A percentile compares a stretch with the other conserved stretches of the same genome.
phyloP scores from a whole-genome alignment of 306 rosid species.

The Dalbergia cultrata region DNA sequence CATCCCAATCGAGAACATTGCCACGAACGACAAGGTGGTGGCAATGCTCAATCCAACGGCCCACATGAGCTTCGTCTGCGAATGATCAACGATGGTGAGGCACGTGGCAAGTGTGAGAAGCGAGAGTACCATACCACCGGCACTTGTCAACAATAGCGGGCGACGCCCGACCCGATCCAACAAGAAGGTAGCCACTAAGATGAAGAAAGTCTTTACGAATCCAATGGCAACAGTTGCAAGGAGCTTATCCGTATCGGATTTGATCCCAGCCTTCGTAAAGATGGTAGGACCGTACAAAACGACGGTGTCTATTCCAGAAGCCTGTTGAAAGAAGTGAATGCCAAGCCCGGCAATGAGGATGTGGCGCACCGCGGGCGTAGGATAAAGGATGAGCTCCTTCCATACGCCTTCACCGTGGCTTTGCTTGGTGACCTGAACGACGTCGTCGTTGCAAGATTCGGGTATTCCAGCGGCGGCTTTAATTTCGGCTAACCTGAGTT shows the following conservation, averaged over 20 bases:
- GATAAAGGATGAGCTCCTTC: conserved; percentile 71
- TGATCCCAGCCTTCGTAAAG: conserved; percentile 75
- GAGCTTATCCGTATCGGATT: conserved; percentile 38
- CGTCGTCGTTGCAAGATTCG: conserved; percentile 58
- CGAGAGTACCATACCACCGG: conserved; percentile 69
- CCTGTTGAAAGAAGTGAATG: conserved; percentile 84
- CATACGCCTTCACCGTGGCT: conserved; percentile 66
- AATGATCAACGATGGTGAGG: conserved; percentile 59
- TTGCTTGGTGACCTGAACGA: conserved; percentile 54
- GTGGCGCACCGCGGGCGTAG: conserved; percentile 79
- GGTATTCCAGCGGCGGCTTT: conserved; percentile 84
- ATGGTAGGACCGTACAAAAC: conserved; percentile 82
- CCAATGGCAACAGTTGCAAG: conserved; percentile 92
- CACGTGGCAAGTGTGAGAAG: conserved; percentile 52
- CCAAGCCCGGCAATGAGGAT: conserved; percentile 72
- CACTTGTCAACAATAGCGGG: conserved; percentile 69
- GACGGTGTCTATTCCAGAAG: conserved; percentile 84
- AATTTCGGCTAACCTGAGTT: conserved; percentile 68
- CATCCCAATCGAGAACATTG: conserved; percentile 78
- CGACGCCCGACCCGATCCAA: conserved; percentile 83
- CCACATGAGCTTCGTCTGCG: conserved; percentile 54
- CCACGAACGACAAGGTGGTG: conserved; percentile 60
- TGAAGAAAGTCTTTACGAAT: conserved; percentile 65
- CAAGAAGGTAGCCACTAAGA: conserved; percentile 75
- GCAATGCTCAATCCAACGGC: conserved; percentile 61